phyloP scores from a whole-genome alignment of 2,329 filamentous ascomycete genomes.

The Dendrostoma leiphaemia region DNA sequence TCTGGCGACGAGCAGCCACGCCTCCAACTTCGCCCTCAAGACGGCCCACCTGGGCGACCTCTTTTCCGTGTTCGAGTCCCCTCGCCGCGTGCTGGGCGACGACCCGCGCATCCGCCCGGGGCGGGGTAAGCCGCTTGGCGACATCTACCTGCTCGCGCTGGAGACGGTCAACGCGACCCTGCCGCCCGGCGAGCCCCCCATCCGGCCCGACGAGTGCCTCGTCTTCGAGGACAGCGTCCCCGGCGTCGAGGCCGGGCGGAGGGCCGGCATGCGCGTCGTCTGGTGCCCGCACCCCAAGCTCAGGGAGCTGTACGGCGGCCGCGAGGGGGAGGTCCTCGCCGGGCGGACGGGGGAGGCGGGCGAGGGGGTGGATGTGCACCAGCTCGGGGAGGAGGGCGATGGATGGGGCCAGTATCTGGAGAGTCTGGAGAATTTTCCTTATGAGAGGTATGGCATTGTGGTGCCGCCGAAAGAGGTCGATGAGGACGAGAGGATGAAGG shows the following conservation, averaged over 20 bases:
- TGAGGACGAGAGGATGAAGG: conserved; percentile 40
- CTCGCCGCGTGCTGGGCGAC: conserved; percentile 81
- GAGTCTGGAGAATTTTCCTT: conserved; percentile 54
- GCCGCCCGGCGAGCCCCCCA: conserved; percentile 57
- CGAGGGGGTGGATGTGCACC: conserved; percentile 47
- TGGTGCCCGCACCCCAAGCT: conserved; percentile 88
- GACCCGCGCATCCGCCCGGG: conserved; percentile 74
- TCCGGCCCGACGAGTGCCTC: conserved; percentile 82
- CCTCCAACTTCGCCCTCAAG: conserved; percentile 74
- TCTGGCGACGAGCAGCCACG: conserved; percentile 77
- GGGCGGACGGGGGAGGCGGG: conserved; percentile 72
- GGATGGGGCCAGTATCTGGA: conserved; percentile 59
- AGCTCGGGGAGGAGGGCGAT: conserved; percentile 56
- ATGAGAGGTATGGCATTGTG: conserved; percentile 57
- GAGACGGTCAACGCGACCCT: conserved; percentile 79
- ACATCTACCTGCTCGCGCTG: conserved; percentile 89
- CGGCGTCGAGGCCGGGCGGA: conserved; percentile 83
- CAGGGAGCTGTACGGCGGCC: conserved; percentile 70
- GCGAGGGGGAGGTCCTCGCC: conserved; percentile 79
- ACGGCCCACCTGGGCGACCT: conserved; percentile 59
- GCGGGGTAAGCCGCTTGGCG: conserved; percentile 89
- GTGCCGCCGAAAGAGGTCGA: conserved; percentile 44
- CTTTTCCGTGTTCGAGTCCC: conserved; percentile 63
- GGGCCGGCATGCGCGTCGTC: conserved; percentile 91
- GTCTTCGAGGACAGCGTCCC: conserved; percentile 96